Conservation (phyloP, 164 flowering plant species). For the Stephania japonica region DNA sequence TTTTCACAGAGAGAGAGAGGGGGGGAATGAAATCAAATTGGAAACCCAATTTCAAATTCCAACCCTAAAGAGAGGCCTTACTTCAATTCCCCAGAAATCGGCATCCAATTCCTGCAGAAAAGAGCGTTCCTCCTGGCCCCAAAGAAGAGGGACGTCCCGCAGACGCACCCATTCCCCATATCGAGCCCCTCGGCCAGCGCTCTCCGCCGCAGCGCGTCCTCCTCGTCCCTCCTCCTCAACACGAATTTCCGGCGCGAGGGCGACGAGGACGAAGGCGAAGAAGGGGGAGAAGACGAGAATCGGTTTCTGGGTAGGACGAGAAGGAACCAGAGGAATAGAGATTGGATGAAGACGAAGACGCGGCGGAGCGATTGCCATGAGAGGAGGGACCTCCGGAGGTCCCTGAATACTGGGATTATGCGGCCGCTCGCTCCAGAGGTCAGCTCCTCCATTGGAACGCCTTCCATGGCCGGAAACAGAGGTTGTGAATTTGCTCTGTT, state of each 20-base stretch:
- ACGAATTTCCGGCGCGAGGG: conserved; percentile 23
- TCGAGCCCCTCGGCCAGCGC: conserved; percentile 62
- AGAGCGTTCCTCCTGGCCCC: conserved; percentile 62
- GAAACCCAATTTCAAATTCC: conserved; percentile 1
- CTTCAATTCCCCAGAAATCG: conserved; percentile 55
- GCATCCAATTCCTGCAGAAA: conserved; percentile 85
- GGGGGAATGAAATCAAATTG: too few species aligned
- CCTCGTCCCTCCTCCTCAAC: conserved; percentile 50
- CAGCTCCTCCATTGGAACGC: conserved; percentile 52
- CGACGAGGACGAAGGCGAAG: conserved; percentile 18
- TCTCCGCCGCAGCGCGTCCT: conserved; percentile 59
- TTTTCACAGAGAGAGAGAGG: too few species aligned
- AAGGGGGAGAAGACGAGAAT: conserved; percentile 12
- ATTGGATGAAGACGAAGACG: conserved; percentile 43
- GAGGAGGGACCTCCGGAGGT: conserved; percentile 36
- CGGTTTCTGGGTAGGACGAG: conserved; percentile 40
- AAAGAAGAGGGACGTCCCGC: conserved; percentile 48
- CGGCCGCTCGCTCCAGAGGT: conserved; percentile 96
- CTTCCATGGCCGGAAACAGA: conserved; percentile 10
- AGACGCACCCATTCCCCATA: conserved; percentile 40
- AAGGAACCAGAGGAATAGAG: conserved; percentile 51
- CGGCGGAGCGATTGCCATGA: conserved; percentile 32
- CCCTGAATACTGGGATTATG: conserved; percentile 62
- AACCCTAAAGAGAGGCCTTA: conserved; percentile 21
- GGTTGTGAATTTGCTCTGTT: too few species aligned